Evolutionary conservation across 1,284 basidiomycete species (phyloP), one percentile per base, ranked within the genome.

Genomic region (Fomitopsis betulina): DNA sequence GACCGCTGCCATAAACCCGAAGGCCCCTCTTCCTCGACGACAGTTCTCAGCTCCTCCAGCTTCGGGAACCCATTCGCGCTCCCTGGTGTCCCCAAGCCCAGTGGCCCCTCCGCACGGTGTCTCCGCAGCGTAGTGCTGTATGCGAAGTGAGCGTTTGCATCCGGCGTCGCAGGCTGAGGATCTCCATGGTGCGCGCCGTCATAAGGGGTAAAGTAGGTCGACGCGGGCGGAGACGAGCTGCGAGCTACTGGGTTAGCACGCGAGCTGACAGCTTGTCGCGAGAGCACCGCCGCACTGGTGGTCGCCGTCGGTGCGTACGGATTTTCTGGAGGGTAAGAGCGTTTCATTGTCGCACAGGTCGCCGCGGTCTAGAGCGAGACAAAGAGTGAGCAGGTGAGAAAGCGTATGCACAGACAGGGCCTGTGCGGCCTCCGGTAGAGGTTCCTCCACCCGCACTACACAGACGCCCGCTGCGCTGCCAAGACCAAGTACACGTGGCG

Each of bases 71-170:
- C 72, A 6, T 75, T 73, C 17, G 67, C 49, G 54, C 47, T 69
- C 67, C 21, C 52, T 8, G 72, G 63, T 21, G 72, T 59, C 32
- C 80, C 79, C 4, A 79, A 75, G 15, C 65, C 66, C 10, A 75
- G 68, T 3, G 72, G 59, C 60, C 53, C 71, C 47, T 87, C 79
- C 1, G 72, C 67, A 43, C 80, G 77, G 63, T 93, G 90, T 60
- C 91, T 72, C 54, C 91, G 73, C 25, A 94, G 76, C 0, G 87
- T 91, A 0, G 91, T 93, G 63, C 87, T 91, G 73, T 92, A 93
- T 2, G 90, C 86, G 67, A 93, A 94, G 68, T 92, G 90, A 3
- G 81, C 71, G 43, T 79, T 77, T 1, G 89, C 87, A 56, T 84
- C 84, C 0, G 86, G 76, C 0, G 79, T 76, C 0, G 63, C 63